Evolutionary conservation across 176 grass and related monocot species (phyloP), one percentile per base, ranked within the genome.

Genomic region (Bonia amplexicaulis): DNA sequence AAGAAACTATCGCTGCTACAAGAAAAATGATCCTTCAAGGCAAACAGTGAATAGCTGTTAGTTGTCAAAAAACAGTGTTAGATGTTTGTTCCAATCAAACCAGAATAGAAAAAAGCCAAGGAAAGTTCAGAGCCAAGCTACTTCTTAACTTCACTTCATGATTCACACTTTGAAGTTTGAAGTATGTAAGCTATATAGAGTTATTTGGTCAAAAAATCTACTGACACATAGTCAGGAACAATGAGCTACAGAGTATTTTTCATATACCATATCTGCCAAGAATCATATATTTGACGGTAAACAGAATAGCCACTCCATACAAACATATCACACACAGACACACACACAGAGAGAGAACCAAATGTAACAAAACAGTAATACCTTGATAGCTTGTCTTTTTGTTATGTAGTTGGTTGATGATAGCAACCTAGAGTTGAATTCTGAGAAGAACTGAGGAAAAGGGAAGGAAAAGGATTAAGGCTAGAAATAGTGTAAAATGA

Each of bases 301-400:
- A 64, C 42, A 74, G 41, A 52, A 61, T 11, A 23, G 9, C 13
- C 9, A 72, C 20, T 49, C 11, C 22, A 48, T 57, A 81, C 6
- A 87, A 60, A 84, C 23, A 57, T 35, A 48, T n/a, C 6, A 39
- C 23, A 78, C 0, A 61, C 10, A 57, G 7, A 22, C 7, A 53
- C 4, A 77, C 19, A 59, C 44, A 7, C 39, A 40, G 0, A 12
- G 2, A 17, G 14, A 53, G 47, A 80, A 46, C 1, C 2, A 57
- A 8, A 57, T 31, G 77, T 71, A 71, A 61, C 20, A 79, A 53
- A 83, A 48, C 4, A 42, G 27, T 31, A 49, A 63, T 92, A 98
- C 96, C 96, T 98, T 98, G 73, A 95, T 95, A 77, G 93, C 93
- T 92, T 98, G 96, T 74, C 96, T 87, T 92, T 92, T 98, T 40